Percentiles rank a stretch among this genome's conserved stretches.
Evolutionary conservation across 2,329 filamentous ascomycete species (phyloP).

Genomic region (Clonostachys byssicola): DNA sequence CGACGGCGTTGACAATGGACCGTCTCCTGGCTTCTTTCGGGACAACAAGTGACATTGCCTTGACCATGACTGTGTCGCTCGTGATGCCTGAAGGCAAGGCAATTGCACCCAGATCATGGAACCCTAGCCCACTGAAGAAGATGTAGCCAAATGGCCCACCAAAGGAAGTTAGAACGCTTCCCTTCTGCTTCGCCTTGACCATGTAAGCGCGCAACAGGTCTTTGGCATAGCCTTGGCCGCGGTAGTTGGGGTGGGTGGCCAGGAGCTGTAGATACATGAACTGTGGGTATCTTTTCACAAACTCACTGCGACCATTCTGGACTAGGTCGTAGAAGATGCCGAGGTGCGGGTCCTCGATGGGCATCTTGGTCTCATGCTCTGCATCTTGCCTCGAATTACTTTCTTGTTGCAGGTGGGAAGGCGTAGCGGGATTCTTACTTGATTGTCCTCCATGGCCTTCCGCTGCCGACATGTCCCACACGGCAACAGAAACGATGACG

Average conservation of each 20-base stretch:
- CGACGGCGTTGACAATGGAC: slow-evolving; percentile 5
- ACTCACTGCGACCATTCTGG: slow-evolving; percentile 1
- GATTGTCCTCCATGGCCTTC: too few species aligned
- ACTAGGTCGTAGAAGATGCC: slow-evolving; percentile 1
- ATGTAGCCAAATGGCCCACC: slow-evolving; percentile 9
- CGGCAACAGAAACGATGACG: slow-evolving; percentile 6
- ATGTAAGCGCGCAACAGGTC: slow-evolving; percentile 6
- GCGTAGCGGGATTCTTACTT: too few species aligned
- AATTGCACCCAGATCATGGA: slow-evolving; percentile 6
- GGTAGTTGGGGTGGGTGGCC: slow-evolving; percentile 7
- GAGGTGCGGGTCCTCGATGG: slow-evolving; percentile 2
- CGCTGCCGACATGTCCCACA: slow-evolving; percentile 9
- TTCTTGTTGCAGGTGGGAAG: too few species aligned
- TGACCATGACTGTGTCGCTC: slow-evolving; percentile 2
- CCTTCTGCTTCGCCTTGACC: slow-evolving; percentile 4
- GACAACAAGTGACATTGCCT: slow-evolving; percentile 4
- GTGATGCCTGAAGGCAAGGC: slow-evolving; percentile 2
- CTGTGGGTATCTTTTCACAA: slow-evolving; percentile 4
- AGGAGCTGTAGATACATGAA: slow-evolving; percentile 8
- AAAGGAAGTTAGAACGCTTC: slow-evolving; percentile 5
- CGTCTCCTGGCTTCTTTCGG: slow-evolving; percentile 6
- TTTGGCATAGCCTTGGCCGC: slow-evolving; percentile 8
- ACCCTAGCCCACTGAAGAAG: slow-evolving; percentile 8
- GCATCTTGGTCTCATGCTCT: neutral
- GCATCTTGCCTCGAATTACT: neutral